A percentile compares a stretch with the other conserved stretches of the same genome.
These are phyloP conservation scores for Plenodomus lindquistii DNA, from an alignment of 2,329 filamentous ascomycete genomes.

Conservation along the genomic window DNA sequence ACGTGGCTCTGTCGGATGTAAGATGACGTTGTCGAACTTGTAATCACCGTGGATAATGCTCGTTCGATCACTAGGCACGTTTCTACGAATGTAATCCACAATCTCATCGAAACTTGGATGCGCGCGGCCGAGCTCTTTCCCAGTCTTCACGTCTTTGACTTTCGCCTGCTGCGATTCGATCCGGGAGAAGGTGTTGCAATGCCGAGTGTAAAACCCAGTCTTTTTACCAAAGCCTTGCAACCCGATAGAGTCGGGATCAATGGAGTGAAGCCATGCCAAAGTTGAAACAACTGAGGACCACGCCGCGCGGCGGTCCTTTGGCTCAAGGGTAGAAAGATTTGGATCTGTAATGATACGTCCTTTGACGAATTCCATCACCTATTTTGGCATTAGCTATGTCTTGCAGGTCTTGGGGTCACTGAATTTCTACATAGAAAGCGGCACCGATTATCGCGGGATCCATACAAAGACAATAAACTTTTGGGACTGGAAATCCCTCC, in stretches of 20 bases:
- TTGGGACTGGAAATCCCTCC: conserved; percentile 85
- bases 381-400: not conserved
- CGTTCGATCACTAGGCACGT: conserved; percentile 70
- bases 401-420: not conserved
- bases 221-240: conserved; percentile 73
- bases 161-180: conserved; percentile 79
- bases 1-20: conserved; percentile 80
- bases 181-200: conserved; percentile 78
- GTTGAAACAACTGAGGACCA: conserved; percentile 67
- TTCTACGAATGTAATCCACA: conserved; percentile 72
- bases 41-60: conserved; percentile 91
- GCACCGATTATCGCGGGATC: conserved; percentile 80
- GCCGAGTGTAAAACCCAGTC: conserved; percentile 78
- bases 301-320: conserved; percentile 61
- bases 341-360: conserved; percentile 92
- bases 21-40: conserved; percentile 70
- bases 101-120: conserved; percentile 78
- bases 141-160: conserved; percentile 72
- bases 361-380: conserved; percentile 89
- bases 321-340: conserved; percentile 68
- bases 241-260: conserved; percentile 68
- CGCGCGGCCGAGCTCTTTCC: conserved; percentile 68
- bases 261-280: conserved; percentile 80
- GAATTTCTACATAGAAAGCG: conserved; percentile 69
- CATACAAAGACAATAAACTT: conserved; percentile 81